Evolutionary conservation across 2,329 filamentous ascomycete species (phyloP).

Genomic region (Fusarium pseudonygamai): DNA sequence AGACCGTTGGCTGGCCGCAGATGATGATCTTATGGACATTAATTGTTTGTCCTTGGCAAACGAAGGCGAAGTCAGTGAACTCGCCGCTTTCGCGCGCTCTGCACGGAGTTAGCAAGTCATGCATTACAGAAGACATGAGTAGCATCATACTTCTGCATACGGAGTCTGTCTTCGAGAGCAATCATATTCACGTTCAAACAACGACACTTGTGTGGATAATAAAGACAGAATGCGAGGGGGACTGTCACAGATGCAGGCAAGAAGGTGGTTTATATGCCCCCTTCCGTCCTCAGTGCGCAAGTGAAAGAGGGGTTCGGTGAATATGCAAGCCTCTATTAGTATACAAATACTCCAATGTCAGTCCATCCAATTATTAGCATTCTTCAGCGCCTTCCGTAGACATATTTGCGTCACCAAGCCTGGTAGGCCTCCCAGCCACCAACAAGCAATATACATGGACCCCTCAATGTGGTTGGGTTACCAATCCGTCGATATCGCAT

Average conservation of each 20-base stretch:
- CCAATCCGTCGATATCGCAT: no score
- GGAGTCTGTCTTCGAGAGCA: background rate
- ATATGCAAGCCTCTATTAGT: background rate
- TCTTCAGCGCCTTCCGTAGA: no score
- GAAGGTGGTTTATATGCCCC: no score
- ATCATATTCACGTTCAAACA: background rate
- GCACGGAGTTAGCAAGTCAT: rapidly evolving
- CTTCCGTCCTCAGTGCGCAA: no score
- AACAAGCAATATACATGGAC: no score
- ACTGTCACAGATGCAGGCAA: no score
- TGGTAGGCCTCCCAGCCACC: background rate
- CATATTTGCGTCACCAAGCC: background rate
- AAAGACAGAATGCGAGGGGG: no score
- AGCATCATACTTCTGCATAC: background rate
- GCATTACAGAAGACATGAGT: rapidly evolving
- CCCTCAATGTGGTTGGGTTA: no score
- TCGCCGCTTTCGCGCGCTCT: background rate
- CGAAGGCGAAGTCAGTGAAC: conserved; percentile 6
- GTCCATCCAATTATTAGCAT: no score
- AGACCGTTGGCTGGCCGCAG: background rate
- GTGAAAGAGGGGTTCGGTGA: no score
- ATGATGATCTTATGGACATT: background rate
- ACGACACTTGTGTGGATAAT: no score
- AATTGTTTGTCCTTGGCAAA: background rate
- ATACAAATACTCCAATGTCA: no score